Conservation (phyloP, 2,329 filamentous ascomycete genomes). For the Fusarium torreyae region DNA sequence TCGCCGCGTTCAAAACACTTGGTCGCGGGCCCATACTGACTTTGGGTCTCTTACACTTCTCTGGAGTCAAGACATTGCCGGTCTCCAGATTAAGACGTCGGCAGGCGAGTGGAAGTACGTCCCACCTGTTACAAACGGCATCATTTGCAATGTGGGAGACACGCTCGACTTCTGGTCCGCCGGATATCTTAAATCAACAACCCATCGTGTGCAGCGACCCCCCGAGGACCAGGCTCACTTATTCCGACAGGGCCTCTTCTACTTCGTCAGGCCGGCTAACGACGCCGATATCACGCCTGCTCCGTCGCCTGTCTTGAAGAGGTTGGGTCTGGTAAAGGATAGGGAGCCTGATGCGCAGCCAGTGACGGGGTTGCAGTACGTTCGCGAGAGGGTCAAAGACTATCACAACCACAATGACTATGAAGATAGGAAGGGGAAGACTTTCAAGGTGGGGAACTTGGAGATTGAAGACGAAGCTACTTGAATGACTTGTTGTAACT, state of each 20-base stretch:
- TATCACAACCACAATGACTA: constrained; percentile 8
- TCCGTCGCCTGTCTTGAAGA: not conserved
- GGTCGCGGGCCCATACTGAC: constrained; percentile 66
- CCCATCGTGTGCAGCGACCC: constrained; percentile 61
- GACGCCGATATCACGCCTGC: not conserved
- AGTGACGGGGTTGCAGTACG: constrained; percentile 3
- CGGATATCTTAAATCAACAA: constrained; percentile 62
- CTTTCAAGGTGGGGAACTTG: constrained; percentile 6
- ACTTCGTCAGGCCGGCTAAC: not conserved
- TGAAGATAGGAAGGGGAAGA: constrained; percentile 5
- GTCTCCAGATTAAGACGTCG: constrained; percentile 65
- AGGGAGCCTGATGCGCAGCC: not conserved
- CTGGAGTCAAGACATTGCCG: constrained; percentile 71
- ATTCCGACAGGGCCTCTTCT: not conserved
- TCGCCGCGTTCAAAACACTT: constrained; percentile 53
- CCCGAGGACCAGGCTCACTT: constrained; percentile 58
- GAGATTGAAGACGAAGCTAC: constrained; percentile 10
- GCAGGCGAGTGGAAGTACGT: constrained; percentile 67
- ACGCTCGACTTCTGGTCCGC: constrained; percentile 64
- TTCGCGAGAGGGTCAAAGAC: constrained; percentile 5
- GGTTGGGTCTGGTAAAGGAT: not conserved
- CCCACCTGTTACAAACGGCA: constrained; percentile 62
- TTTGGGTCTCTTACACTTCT: constrained; percentile 70
- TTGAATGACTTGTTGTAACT: not conserved
- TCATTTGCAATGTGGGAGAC: constrained; percentile 68